phyloP scores from a whole-genome alignment of 176 grass and related monocot species.

The Bonia amplexicaulis region DNA sequence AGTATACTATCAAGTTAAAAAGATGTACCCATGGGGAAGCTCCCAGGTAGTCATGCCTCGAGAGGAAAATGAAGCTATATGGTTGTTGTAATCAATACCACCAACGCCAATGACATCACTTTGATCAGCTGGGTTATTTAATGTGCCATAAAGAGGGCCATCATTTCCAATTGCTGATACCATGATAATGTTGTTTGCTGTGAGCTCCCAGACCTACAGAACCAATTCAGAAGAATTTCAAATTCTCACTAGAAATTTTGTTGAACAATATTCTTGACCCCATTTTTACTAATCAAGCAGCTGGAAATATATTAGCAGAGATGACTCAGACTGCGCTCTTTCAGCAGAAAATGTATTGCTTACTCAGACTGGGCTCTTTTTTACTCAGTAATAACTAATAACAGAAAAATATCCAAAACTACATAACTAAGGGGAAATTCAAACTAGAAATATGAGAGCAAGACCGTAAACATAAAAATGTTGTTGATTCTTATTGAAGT shows the following conservation, averaged over 20 bases:
- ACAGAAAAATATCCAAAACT: background rate
- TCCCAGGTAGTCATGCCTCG: constrained; percentile 99
- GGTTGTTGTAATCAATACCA: constrained; percentile 98
- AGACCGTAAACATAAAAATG: background rate
- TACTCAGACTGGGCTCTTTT: background rate
- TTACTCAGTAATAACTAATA: background rate
- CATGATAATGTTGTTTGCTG: constrained; percentile 99
- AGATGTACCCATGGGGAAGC: constrained; percentile 85
- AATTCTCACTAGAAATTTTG: background rate
- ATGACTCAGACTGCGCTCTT: background rate
- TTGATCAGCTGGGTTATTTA: constrained; percentile 98
- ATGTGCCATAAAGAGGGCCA: constrained; percentile 93
- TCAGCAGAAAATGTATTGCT: background rate
- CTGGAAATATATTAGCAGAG: background rate
- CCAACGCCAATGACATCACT: constrained; percentile 94
- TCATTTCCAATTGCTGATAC: constrained; percentile 99
- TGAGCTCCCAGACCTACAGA: constrained; percentile 95
- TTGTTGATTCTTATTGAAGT: background rate
- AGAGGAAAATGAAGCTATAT: constrained; percentile 98
- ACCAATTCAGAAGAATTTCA: constrained; percentile 3
- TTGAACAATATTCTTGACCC: background rate
- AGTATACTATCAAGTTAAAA: constrained; percentile 22
- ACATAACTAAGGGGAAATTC: background rate
- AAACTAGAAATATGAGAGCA: constrained; percentile 9
- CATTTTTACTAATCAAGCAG: constrained; percentile 1